Conservation (phyloP, 1,284 basidiomycete species). For the Ustilago sp. region DNA sequence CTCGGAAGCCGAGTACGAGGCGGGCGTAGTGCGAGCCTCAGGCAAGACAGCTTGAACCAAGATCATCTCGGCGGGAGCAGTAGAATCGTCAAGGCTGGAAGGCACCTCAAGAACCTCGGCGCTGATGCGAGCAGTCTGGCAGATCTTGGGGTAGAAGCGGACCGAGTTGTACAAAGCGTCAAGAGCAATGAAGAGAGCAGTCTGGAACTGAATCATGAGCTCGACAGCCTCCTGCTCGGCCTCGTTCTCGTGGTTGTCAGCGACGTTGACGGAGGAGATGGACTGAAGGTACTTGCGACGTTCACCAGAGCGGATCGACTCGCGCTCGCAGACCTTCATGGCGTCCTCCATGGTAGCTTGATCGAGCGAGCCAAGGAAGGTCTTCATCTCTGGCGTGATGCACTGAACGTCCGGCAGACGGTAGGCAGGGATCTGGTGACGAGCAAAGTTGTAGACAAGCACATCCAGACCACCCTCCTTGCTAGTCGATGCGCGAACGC, state of each 20-base stretch:
- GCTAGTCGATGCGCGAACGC: constrained; percentile 71
- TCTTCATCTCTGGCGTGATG: constrained; percentile 70
- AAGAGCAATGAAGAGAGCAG: constrained; percentile 72
- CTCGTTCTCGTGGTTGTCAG: constrained; percentile 42
- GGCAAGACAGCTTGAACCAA: constrained; percentile 72
- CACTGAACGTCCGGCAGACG: constrained; percentile 72
- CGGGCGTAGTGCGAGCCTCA: constrained; percentile 61
- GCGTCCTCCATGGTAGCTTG: constrained; percentile 72
- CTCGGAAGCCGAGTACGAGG: constrained; percentile 67
- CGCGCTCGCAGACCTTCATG: constrained; percentile 70
- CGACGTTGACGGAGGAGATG: constrained; percentile 47
- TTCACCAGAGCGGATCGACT: constrained; percentile 66
- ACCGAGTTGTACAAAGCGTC: constrained; percentile 72
- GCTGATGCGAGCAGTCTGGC: constrained; percentile 71
- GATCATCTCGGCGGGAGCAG: constrained; percentile 69
- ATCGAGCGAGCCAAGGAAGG: constrained; percentile 70
- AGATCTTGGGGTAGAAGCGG: constrained; percentile 71
- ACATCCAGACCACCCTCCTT: constrained; percentile 69
- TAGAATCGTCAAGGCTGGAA: constrained; percentile 67
- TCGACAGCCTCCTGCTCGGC: constrained; percentile 67
- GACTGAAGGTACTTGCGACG: constrained; percentile 59
- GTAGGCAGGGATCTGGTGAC: constrained; percentile 73
- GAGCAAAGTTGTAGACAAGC: constrained; percentile 73
- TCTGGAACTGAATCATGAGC: constrained; percentile 72
- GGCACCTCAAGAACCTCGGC: constrained; percentile 73